Percentiles rank a stretch among this genome's conserved stretches.
Evolutionary conservation across 2,329 filamentous ascomycete species (phyloP).

Genomic region (Botrytis fabae): DNA sequence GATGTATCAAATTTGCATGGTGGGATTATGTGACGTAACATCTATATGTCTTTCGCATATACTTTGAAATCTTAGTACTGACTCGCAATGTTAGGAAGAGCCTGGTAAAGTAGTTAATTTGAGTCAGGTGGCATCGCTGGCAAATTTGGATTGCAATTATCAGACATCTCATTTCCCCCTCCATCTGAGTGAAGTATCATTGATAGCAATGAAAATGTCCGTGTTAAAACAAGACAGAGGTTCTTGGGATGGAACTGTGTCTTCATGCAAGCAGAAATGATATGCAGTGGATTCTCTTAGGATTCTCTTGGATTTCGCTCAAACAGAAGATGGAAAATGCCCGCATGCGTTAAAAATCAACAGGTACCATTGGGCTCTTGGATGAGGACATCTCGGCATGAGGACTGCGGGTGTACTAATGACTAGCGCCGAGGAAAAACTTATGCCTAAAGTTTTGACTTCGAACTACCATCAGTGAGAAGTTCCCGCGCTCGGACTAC

Average conservation of each 20-base stretch:
- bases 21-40: background rate
- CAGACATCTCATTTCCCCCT: background rate
- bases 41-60: background rate
- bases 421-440: background rate
- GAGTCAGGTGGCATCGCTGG: background rate
- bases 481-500: background rate
- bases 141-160: background rate
- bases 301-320: background rate
- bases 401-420: background rate
- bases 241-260: background rate
- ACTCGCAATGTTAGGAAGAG: conserved; percentile 1
- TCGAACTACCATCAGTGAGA: background rate
- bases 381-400: background rate
- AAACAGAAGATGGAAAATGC: background rate
- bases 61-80: background rate
- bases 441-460: background rate
- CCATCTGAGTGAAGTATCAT: background rate
- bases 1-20: background rate
- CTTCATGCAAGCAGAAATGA: background rate
- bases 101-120: background rate
- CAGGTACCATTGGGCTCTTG: background rate
- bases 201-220: background rate
- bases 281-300: background rate
- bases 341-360: background rate
- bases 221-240: background rate